phyloP scores from a whole-genome alignment of 163 green algal species.

The Volvox carteri region DNA sequence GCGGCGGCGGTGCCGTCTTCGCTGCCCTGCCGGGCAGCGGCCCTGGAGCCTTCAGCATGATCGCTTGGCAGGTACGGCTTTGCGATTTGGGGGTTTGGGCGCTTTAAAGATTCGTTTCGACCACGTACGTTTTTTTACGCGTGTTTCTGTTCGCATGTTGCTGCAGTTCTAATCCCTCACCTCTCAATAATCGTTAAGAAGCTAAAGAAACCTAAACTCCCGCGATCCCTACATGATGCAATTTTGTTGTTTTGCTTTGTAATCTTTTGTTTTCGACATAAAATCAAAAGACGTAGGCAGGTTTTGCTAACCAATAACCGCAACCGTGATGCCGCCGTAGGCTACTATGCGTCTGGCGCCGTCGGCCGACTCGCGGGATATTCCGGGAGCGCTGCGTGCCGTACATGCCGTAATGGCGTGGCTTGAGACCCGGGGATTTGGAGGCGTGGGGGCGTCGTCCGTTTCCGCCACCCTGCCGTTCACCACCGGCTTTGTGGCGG shows the following conservation, averaged over 20 bases:
- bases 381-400: constrained; percentile 21
- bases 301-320: background rate
- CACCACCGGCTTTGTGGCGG: constrained; percentile 24
- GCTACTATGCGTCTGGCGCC: constrained; percentile 47
- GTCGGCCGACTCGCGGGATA: constrained; percentile 30
- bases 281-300: background rate
- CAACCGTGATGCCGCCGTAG: background rate
- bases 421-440: background rate
- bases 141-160: no score
- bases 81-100: no score
- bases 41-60: constrained; percentile 57
- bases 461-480: background rate
- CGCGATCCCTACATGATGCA: background rate
- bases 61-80: constrained; percentile 50
- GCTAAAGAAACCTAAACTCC: background rate
- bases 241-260: background rate
- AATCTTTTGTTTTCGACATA: background rate
- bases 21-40: constrained; percentile 54
- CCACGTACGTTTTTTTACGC: no score
- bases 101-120: no score
- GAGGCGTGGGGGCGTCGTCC: background rate
- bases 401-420: background rate
- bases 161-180: background rate
- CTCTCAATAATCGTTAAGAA: background rate
- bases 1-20: constrained; percentile 31